Percentiles rank a stretch among this genome's conserved stretches.
phyloP scores from a whole-genome alignment of 73 alveolate genomes.

The Tetrahymena thermophila region DNA sequence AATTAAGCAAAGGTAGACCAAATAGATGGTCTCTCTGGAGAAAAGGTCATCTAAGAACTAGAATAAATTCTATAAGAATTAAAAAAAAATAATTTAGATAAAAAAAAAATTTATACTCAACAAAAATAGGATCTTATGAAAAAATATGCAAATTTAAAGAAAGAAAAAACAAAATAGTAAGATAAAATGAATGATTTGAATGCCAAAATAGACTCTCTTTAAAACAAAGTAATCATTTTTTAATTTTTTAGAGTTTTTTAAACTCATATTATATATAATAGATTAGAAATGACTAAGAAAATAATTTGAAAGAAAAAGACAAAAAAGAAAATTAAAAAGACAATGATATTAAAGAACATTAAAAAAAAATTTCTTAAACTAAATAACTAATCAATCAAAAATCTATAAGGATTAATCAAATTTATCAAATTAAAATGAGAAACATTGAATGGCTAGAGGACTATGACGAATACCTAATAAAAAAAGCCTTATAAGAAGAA shows the following conservation, averaged over 20 bases:
- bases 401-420: not conserved
- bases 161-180: not conserved
- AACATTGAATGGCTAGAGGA: not conserved
- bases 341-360: not conserved
- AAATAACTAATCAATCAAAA: not conserved
- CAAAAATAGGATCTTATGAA: not conserved
- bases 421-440: not conserved
- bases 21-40: not conserved
- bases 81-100: not conserved
- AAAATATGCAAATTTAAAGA: not conserved
- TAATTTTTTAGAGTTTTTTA: not conserved
- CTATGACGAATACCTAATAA: not conserved
- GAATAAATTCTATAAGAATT: not conserved
- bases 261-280: not conserved
- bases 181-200: not conserved
- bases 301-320: not conserved
- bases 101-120: not conserved
- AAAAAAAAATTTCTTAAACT: not conserved
- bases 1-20: not conserved
- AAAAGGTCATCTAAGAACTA: not conserved
- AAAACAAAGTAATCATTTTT: not conserved
- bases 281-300: not conserved
- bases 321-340: not conserved
- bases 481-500: not conserved
- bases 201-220: not conserved